These are phyloP conservation scores for Beta lomatogona DNA, from an alignment of 179 eudicot genomes.

Conservation along the genomic window DNA sequence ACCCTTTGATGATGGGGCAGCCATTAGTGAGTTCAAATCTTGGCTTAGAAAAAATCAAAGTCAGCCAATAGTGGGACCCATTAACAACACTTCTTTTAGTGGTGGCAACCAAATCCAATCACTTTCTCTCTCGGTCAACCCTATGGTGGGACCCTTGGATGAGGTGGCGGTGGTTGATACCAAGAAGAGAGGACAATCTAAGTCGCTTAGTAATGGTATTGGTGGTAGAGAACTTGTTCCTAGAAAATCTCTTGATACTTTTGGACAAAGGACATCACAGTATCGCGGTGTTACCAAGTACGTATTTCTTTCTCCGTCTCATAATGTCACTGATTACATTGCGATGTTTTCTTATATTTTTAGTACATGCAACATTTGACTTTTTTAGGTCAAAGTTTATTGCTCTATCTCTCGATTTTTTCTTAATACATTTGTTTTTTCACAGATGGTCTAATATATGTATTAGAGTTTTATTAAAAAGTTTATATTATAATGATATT, in stretches of 20 bases:
- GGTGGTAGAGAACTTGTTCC: conserved; percentile 34
- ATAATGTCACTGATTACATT: not conserved
- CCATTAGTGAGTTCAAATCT: conserved; percentile 48
- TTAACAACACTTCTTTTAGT: conserved; percentile 7
- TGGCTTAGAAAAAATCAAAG: conserved; percentile 48
- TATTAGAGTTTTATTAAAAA: too few species aligned
- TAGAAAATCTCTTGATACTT: conserved; percentile 61
- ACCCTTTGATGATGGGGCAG: conserved; percentile 44
- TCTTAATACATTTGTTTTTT: too few species aligned
- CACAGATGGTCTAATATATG: too few species aligned
- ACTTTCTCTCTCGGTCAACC: conserved; percentile 15
- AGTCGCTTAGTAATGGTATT: not conserved
- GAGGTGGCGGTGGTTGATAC: conserved; percentile 7
- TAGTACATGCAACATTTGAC: too few species aligned
- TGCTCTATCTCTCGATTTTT: too few species aligned
- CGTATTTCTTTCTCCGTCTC: not conserved
- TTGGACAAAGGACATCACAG: conserved; percentile 82
- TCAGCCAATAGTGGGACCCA: conserved; percentile 22
- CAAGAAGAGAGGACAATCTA: conserved; percentile 34
- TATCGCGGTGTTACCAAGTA: conserved; percentile 84
- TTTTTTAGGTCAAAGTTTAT: too few species aligned
- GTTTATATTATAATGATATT: too few species aligned
- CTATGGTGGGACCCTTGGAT: conserved; percentile 14
- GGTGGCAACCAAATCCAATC: conserved; percentile 12
- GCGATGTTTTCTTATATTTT: too few species aligned